Percentiles rank a stretch among this genome's conserved stretches.
These are phyloP conservation scores for Austroboletus eburneus DNA, from an alignment of 768 basidiomycete genomes.

Conservation along the genomic window DNA sequence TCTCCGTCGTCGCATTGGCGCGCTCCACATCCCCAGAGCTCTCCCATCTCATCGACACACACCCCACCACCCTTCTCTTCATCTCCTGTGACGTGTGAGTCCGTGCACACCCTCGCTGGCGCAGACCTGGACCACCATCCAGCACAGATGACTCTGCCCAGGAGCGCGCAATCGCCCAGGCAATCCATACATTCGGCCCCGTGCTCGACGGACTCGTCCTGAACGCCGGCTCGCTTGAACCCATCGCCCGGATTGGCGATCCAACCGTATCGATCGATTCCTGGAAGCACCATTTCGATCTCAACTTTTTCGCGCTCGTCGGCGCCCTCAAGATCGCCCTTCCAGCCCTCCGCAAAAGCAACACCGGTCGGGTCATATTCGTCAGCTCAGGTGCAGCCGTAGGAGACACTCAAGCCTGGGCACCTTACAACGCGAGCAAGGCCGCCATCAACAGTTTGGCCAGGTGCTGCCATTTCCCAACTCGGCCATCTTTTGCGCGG, in stretches of 20 bases:
- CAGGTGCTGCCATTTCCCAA: slow-evolving; percentile 42
- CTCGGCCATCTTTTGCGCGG: neutral
- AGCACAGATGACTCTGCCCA: slow-evolving; percentile 60
- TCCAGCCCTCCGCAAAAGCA: slow-evolving; percentile 62
- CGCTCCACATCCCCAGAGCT: slow-evolving; percentile 69
- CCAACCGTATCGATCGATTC: slow-evolving; percentile 44
- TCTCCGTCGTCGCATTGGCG: slow-evolving; percentile 73
- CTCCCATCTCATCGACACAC: slow-evolving; percentile 38
- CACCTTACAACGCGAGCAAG: slow-evolving; percentile 77
- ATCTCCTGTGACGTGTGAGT: slow-evolving; percentile 78
- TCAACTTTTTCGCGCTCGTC: slow-evolving; percentile 86
- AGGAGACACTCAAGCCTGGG: slow-evolving; percentile 68
- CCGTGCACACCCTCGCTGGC: neutral
- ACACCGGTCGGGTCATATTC: slow-evolving; percentile 69
- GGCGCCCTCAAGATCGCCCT: slow-evolving; percentile 62
- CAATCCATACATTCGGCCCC: slow-evolving; percentile 49
- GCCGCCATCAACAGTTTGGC: slow-evolving; percentile 87
- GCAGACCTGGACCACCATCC: slow-evolving; percentile 4
- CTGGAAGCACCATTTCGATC: slow-evolving; percentile 75
- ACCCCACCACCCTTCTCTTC: slow-evolving; percentile 43
- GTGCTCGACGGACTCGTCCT: slow-evolving; percentile 73
- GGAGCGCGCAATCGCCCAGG: slow-evolving; percentile 51
- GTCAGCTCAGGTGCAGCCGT: slow-evolving; percentile 84
- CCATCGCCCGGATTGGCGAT: slow-evolving; percentile 57
- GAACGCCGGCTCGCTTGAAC: slow-evolving; percentile 79